phyloP scores from a whole-genome alignment of 192 early-diverging fungal species.

The Coemansia sp. region DNA sequence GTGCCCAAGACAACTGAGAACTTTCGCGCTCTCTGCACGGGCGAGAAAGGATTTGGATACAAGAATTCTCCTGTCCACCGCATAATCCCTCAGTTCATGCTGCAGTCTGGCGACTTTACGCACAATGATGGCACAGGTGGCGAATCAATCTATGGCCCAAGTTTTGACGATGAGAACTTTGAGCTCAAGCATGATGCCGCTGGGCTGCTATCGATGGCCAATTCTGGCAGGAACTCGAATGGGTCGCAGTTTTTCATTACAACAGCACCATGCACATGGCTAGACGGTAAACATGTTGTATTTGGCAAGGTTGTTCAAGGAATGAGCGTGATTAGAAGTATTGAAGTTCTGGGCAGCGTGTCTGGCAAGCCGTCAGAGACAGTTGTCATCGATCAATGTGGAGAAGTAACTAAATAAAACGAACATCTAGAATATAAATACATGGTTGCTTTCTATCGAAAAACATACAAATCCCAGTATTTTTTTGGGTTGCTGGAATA shows the following conservation, averaged over 20 bases:
- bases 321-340: conserved; percentile 70
- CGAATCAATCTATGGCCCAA: conserved; percentile 78
- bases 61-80: conserved; percentile 83
- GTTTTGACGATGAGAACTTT: conserved; percentile 81
- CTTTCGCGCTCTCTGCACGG: conserved; percentile 71
- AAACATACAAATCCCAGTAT: too few relatives aligned
- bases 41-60: conserved; percentile 57
- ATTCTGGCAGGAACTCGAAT: conserved; percentile 74
- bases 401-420: conserved; percentile 23
- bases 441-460: too few relatives aligned
- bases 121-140: conserved; percentile 77
- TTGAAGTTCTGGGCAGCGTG: conserved; percentile 64
- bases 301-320: conserved; percentile 74
- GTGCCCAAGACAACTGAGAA: conserved; percentile 94
- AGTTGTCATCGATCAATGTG: conserved; percentile 65
- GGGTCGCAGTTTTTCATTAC: conserved; percentile 86
- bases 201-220: conserved; percentile 78
- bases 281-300: conserved; percentile 77
- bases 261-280: conserved; percentile 66
- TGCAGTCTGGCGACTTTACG: conserved; percentile 88
- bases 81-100: conserved; percentile 84
- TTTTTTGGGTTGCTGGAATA: too few relatives aligned
- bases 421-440: too few relatives aligned
- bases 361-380: conserved; percentile 60
- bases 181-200: conserved; percentile 65